Evolutionary conservation across 2,329 filamentous ascomycete genomes (phyloP).

Genomic region (Aspergillus uvarum): DNA sequence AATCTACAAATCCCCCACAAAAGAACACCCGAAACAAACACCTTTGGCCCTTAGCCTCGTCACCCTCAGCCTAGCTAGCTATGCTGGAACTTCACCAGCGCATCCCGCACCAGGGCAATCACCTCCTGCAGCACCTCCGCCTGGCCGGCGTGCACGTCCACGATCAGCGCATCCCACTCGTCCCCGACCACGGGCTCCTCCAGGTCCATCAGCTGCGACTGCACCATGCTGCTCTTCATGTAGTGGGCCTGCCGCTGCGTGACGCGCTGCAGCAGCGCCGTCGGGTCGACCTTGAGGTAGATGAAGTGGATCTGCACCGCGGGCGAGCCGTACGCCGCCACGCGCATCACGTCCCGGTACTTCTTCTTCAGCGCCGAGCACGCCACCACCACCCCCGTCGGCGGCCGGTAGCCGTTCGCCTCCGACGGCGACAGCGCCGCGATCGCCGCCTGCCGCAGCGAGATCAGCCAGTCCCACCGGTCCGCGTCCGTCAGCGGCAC

Average conservation of each 20-base stretch:
- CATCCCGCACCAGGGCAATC: slow-evolving; percentile 56
- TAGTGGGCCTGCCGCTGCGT: slow-evolving; percentile 77
- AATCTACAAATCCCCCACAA: not conserved
- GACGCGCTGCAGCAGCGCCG: slow-evolving; percentile 73
- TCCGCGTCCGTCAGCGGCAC: slow-evolving; percentile 87
- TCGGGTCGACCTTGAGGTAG: slow-evolving; percentile 78
- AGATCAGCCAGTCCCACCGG: slow-evolving; percentile 95
- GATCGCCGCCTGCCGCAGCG: slow-evolving; percentile 64
- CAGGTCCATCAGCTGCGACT: slow-evolving; percentile 84
- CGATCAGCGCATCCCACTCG: slow-evolving; percentile 65
- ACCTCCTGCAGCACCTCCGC: slow-evolving; percentile 61
- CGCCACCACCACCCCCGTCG: slow-evolving; percentile 82
- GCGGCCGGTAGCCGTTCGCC: slow-evolving; percentile 48
- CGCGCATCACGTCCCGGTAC: slow-evolving; percentile 88
- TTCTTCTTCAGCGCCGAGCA: slow-evolving; percentile 96
- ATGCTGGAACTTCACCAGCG: slow-evolving; percentile 49
- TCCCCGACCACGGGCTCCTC: slow-evolving; percentile 71
- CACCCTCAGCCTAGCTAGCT: not conserved
- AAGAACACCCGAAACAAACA: not conserved
- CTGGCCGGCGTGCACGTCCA: slow-evolving; percentile 61
- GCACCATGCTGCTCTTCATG: slow-evolving; percentile 95
- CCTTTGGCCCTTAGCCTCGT: not conserved
- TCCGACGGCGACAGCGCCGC: slow-evolving; percentile 49
- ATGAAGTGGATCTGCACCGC: slow-evolving; percentile 85
- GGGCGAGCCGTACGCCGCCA: slow-evolving; percentile 72